A percentile compares a stretch with the other conserved stretches of the same genome.
Evolutionary conservation across 257 asterid genomes (phyloP).

Genomic region (Vinca minor): DNA sequence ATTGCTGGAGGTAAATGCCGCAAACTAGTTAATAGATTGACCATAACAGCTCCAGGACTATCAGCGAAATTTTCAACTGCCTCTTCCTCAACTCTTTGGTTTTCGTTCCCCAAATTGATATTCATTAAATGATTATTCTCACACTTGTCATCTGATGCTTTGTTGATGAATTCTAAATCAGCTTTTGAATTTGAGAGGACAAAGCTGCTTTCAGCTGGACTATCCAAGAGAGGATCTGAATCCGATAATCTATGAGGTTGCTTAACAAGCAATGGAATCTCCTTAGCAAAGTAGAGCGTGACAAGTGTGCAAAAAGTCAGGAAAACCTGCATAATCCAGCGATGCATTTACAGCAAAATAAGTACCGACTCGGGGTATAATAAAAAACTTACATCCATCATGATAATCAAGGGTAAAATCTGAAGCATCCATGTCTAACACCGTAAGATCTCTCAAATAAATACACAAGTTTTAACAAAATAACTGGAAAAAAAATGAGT

Average conservation of each 20-base stretch:
- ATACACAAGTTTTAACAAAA: neutral
- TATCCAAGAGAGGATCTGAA: slow-evolving; percentile 85
- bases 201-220: slow-evolving; percentile 37
- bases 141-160: slow-evolving; percentile 30
- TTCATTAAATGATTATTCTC: slow-evolving; percentile 24
- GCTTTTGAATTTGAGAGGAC: slow-evolving; percentile 35
- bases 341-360: slow-evolving; percentile 10
- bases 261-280: slow-evolving; percentile 55
- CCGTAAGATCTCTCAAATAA: neutral
- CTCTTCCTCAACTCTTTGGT: slow-evolving; percentile 36
- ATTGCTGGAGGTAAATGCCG: slow-evolving; percentile 94
- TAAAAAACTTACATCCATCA: neutral
- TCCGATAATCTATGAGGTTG: slow-evolving; percentile 49
- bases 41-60: slow-evolving; percentile 97
- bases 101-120: slow-evolving; percentile 29
- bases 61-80: slow-evolving; percentile 42
- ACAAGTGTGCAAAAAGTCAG: slow-evolving; percentile 69
- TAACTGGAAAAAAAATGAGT: too few relatives aligned
- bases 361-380: slow-evolving; percentile 4
- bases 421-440: neutral
- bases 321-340: slow-evolving; percentile 47
- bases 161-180: slow-evolving; percentile 22
- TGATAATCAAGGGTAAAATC: slow-evolving; percentile 4
- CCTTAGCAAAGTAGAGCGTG: slow-evolving; percentile 87
- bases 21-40: slow-evolving; percentile 83